Base-by-base conservation (phyloP, 441 rosid genomes). In the Cnidoscolus chayamansa region DNA sequence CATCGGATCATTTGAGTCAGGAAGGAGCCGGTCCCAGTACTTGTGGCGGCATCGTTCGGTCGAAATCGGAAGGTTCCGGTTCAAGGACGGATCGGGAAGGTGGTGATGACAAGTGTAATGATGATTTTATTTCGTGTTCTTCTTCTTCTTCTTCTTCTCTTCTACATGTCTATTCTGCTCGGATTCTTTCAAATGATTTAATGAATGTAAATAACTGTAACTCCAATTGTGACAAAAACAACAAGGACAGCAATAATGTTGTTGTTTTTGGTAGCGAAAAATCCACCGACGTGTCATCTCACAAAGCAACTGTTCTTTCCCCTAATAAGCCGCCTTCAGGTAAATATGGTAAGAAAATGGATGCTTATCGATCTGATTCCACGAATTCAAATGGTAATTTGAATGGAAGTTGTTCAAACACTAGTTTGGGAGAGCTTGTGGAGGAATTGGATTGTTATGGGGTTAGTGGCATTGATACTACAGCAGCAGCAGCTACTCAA, bases 11-110 rank as follows among this genome's bases (percentile, higher is more conserved):
- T 58, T 74, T 86, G 79, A 43, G 32, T 25, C 65, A 25, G 61
- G 79, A 74, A 63, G 81, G 77, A 63, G 83, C 73, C 20, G 82
- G 75, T 7, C 68, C 81, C 5, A 65, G 74, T 6, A 68, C 57
- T 74, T 72, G 76, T 59, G 51, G 72, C 9, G 72, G 75, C 71
- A 78, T 90, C 12, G 67, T 58, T 59, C 88, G 89, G 77, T 91
- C 95, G 71, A 89, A 85, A 75, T 89, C 96, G 15, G 93, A 86
- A 57, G 79, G 85, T 48, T 83, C 77, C 7, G 50, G 65, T 65
- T 70, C 71, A 40, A 75, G 56, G 67, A 48, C 60, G 25, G 74
- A 74, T 74, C 76, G 55, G 63, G 66, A 57, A 1, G 60, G 54
- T 40, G 68, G 17, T 58, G 79, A 73, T 48, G 78, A 19, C 11